phyloP scores from a whole-genome alignment of 1,284 basidiomycete genomes.

The Kwoniella shivajii region DNA sequence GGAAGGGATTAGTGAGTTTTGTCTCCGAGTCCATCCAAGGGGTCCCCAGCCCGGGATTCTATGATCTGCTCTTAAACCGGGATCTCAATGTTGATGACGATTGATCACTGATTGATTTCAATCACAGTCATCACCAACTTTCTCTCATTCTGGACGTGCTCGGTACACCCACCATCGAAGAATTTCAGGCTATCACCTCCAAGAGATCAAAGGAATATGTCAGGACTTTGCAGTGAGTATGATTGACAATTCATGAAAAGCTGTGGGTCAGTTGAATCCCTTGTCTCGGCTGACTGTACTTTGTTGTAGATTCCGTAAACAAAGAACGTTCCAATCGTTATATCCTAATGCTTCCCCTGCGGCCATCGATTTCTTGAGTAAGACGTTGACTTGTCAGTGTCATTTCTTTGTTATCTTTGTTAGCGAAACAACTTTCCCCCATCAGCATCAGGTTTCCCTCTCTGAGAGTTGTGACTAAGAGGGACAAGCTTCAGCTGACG shows the following conservation, averaged over 20 bases:
- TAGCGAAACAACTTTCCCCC: no score
- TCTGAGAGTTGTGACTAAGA: no score
- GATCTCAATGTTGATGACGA: no score
- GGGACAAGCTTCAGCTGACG: no score
- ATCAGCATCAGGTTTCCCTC: no score
- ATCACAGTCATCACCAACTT: slow-evolving; percentile 76
- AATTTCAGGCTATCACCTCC: slow-evolving; percentile 87
- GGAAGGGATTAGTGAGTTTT: slow-evolving; percentile 76
- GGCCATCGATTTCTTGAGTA: slow-evolving; percentile 89
- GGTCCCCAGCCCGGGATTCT: no score
- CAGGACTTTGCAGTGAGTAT: slow-evolving; percentile 68
- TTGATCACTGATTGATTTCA: background rate
- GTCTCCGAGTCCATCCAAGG: no score
- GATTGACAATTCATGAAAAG: background rate
- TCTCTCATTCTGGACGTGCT: slow-evolving; percentile 87
- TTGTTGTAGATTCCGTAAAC: slow-evolving; percentile 68
- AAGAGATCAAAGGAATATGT: slow-evolving; percentile 86
- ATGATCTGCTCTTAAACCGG: no score
- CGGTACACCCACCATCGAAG: slow-evolving; percentile 88
- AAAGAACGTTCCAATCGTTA: slow-evolving; percentile 70
- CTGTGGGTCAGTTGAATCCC: no score
- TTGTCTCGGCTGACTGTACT: background rate
- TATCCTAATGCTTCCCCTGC: slow-evolving; percentile 84
- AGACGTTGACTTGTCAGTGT: slow-evolving; percentile 69
- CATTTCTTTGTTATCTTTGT: no score